These are phyloP conservation scores for Diplotaxis tenuifolia DNA, from an alignment of 345 rosid genomes.

Conservation along the genomic window DNA sequence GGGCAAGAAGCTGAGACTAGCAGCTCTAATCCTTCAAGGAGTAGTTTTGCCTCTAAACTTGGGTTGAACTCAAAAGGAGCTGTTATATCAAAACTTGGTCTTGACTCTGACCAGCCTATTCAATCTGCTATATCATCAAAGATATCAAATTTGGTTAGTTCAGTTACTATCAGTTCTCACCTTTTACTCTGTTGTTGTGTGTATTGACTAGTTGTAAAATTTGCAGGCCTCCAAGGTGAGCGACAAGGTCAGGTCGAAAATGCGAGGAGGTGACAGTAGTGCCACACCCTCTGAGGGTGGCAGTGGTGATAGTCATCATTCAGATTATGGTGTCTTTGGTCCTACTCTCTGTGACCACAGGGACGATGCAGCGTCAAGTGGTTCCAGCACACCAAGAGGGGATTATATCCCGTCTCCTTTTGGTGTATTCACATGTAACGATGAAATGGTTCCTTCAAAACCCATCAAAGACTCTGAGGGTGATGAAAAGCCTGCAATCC, in stretches of 20 bases:
- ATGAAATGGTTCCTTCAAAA: conserved; percentile 51
- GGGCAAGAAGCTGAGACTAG: conserved; percentile 49
- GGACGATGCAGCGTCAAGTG: conserved; percentile 85
- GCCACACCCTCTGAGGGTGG: conserved; percentile 64
- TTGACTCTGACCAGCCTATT: conserved; percentile 87
- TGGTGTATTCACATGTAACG: conserved; percentile 53
- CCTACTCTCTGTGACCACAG: conserved; percentile 54
- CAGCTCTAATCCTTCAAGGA: conserved; percentile 50
- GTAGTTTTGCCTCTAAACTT: conserved; percentile 50
- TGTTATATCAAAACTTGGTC: conserved; percentile 74
- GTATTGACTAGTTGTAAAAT: conserved; percentile 33
- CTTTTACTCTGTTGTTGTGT: conserved; percentile 23
- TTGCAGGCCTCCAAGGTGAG: conserved; percentile 78
- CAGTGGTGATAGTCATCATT: conserved; percentile 64
- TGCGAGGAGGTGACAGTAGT: conserved; percentile 57
- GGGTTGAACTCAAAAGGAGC: conserved; percentile 28
- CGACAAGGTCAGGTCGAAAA: conserved; percentile 79
- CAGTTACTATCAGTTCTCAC: conserved; percentile 19
- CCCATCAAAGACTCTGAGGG: conserved; percentile 60
- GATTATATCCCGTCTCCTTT: conserved; percentile 56
- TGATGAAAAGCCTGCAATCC: conserved; percentile 72
- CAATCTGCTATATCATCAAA: conserved; percentile 87
- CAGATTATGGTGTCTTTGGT: conserved; percentile 61
- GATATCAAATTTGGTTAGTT: conserved; percentile 85
- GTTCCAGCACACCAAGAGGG: conserved; percentile 91